phyloP scores from a whole-genome alignment of 2,329 filamentous ascomycete species.

The Orbilia javanica region DNA sequence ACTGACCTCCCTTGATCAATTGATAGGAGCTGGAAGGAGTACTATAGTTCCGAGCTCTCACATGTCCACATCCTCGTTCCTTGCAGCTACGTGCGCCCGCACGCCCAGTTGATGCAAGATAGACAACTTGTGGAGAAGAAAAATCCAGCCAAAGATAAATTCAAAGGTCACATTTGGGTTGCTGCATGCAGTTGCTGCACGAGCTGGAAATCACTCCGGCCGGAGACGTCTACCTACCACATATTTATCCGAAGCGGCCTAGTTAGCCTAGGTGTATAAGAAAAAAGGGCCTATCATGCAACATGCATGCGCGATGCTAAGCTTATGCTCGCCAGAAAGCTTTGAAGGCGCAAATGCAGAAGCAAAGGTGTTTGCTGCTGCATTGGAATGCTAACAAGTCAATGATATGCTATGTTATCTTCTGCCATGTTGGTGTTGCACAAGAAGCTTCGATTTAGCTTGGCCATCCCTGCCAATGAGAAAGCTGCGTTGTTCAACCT shows the following conservation, averaged over 20 bases:
- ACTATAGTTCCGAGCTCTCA: slow-evolving; percentile 17
- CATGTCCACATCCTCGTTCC: slow-evolving; percentile 35
- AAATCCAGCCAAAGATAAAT: background rate
- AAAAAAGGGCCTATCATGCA: background rate
- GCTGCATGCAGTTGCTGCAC: background rate
- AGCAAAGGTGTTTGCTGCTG: background rate
- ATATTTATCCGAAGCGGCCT: slow-evolving; percentile 16
- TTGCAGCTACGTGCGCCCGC: slow-evolving; percentile 29
- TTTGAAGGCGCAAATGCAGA: background rate
- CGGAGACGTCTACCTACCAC: background rate
- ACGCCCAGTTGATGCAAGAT: slow-evolving; percentile 17
- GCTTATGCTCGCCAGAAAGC: slow-evolving; percentile 23
- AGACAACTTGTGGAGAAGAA: slow-evolving; percentile 2
- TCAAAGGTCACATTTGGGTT: background rate
- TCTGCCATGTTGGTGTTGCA: background rate
- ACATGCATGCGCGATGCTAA: slow-evolving; percentile 10
- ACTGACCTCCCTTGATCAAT: too few relatives aligned
- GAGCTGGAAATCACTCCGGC: slow-evolving; percentile 7
- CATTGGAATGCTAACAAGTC: background rate
- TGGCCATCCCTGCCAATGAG: background rate
- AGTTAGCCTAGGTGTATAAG: background rate
- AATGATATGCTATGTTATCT: background rate
- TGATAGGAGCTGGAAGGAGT: too few relatives aligned
- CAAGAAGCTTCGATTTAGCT: background rate
- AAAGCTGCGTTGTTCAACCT: background rate